Evolutionary conservation across 2,329 filamentous ascomycete genomes (phyloP), one percentile per base, ranked within the genome.

Genomic region (Xylariales sp.): DNA sequence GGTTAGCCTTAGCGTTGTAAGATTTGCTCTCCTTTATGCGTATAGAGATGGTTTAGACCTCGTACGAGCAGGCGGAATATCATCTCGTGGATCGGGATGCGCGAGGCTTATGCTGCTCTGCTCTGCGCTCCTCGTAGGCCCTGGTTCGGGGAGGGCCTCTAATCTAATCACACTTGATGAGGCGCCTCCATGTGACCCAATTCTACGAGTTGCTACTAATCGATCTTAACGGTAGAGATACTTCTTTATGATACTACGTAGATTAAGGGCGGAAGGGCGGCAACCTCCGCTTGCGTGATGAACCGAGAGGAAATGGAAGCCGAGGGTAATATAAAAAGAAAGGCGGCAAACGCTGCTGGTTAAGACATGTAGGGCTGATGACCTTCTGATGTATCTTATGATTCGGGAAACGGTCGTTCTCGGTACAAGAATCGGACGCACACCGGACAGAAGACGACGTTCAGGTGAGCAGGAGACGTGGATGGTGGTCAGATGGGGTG

Each of bases 401-500:
- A 62, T 71, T 66, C 54, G 52, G 12, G 49, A 57, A 46, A 52
- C 28, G 23, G 14, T 55, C 41, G 8, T 58, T 60, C 60, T 62
- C 12, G 52, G 43, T 52, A 23, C n/a, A 50, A 50, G 45, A 61
- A 63, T 46, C 36, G 49, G 46, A 46, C 32, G 69, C 45, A 49
- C 50, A 34, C 59, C 56, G 43, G 52, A 50, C 39, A 50, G 10
- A 54, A 56, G 54, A 69, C 43, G 43, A 45, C 60, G 52, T 62
- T 48, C 64, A 69, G 67, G 67, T 64, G 64, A 64, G 65, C 61
- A 67, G 58, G 39, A 53, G 43, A 59, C 39, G 52, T 57, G 23
- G 53, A 46, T 66, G 62, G 69, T 69, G 68, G 69, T 71, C 65
- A 70, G 70, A 71, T 66, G 67, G 54, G 60, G 59, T 61, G 65